phyloP scores from a whole-genome alignment of 2,329 filamentous ascomycete species.

The Penicillium sp. region DNA sequence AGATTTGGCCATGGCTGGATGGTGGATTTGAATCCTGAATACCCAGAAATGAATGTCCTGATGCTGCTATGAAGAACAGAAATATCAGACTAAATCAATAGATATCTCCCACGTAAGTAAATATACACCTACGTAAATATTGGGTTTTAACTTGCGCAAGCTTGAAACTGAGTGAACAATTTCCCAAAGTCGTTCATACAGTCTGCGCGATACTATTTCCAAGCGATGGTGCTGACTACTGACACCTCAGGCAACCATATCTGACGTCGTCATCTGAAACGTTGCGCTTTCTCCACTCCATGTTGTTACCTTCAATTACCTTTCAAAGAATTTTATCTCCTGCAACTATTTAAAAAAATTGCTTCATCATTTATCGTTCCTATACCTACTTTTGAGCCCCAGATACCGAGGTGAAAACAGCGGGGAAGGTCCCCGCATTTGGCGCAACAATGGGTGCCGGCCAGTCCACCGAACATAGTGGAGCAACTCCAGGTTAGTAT shows the following conservation, averaged over 20 bases:
- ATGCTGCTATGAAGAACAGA: constrained; percentile 7
- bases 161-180: not conserved
- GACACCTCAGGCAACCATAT: constrained; percentile 17
- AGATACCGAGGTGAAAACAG: constrained; percentile 1
- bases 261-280: constrained; percentile 21
- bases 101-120: not conserved
- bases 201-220: not conserved
- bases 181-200: not conserved
- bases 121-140: not conserved
- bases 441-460: constrained; percentile 36
- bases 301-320: not conserved
- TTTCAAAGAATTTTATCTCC: not conserved
- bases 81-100: not conserved
- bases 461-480: constrained; percentile 36
- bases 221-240: not conserved
- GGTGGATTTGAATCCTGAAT: constrained; percentile 11
- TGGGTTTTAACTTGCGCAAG: not conserved
- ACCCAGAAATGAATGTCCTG: constrained; percentile 15
- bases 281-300: constrained; percentile 9
- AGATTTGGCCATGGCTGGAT: constrained; percentile 2
- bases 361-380: not conserved
- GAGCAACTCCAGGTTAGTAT: constrained; percentile 39
- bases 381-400: not conserved
- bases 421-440: constrained; percentile 14
- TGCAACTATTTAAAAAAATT: not conserved